Percentiles rank a stretch among this genome's conserved stretches.
phyloP scores from a whole-genome alignment of 2,329 filamentous ascomycete species.

The Ophiostoma fasciatum region DNA sequence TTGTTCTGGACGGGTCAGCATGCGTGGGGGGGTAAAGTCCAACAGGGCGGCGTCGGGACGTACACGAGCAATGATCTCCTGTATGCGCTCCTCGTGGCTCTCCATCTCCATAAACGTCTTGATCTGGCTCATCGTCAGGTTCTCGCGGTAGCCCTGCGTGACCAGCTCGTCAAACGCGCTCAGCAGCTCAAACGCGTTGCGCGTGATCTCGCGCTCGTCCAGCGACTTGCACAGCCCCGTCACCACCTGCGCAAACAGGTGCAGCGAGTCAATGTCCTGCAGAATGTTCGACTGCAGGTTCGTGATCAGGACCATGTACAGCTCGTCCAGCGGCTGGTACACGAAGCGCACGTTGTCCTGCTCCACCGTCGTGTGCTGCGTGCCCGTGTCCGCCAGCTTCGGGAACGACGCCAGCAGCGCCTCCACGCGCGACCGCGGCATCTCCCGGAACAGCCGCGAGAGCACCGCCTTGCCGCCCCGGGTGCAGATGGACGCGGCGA shows the following conservation, averaged over 20 bases:
- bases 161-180: constrained; percentile 97
- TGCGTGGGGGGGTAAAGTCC: background rate
- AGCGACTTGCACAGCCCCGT: constrained; percentile 91
- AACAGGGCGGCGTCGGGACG: too few species aligned
- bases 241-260: constrained; percentile 94
- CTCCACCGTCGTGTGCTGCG: constrained; percentile 95
- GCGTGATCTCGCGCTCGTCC: constrained; percentile 88
- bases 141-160: constrained; percentile 89
- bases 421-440: constrained; percentile 92
- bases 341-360: constrained; percentile 99
- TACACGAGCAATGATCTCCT: constrained; percentile 91
- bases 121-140: constrained; percentile 91
- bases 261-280: constrained; percentile 96
- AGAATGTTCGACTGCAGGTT: constrained; percentile 99
- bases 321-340: constrained; percentile 95
- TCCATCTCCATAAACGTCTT: constrained; percentile 99
- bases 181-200: constrained; percentile 90
- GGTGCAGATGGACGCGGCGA: constrained; percentile 97
- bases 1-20: constrained; percentile 54
- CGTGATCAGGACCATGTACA: constrained; percentile 99
- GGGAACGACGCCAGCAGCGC: constrained; percentile 92
- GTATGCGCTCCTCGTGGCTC: constrained; percentile 95
- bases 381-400: constrained; percentile 89
- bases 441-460: constrained; percentile 94
- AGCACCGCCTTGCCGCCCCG: constrained; percentile 96